Evolutionary conservation across 2,329 filamentous ascomycete genomes (phyloP), one percentile per base, ranked within the genome.

Genomic region (Clarireedia hainanense): DNA sequence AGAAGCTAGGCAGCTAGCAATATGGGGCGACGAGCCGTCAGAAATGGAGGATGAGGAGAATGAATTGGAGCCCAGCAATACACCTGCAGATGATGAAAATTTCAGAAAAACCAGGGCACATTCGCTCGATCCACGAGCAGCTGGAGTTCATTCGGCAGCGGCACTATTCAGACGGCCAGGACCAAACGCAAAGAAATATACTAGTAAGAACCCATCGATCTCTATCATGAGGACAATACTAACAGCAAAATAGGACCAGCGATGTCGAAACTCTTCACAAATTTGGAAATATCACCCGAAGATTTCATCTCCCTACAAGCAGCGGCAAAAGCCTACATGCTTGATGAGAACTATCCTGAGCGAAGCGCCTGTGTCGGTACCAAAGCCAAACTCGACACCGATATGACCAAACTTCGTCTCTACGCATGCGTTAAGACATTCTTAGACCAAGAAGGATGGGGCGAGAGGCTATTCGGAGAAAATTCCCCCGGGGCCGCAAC

Each of bases 261-360:
- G 9, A 68, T 70, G 63, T 61, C 65, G 14, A 65, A 64, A 39
- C 36, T 69, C 3, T 67, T 65, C 46, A 59, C 57, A 9, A 64
- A 61, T 14, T 57, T 70, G 23, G 63, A 68, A 34, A 30, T 70
- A 9, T 57, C 56, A 24, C 58, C 65, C 4, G 64, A 67, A 52
- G 56, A 61, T 36, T 70, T 68, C 49, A 55, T 68, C 14, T 55
- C 59, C 14, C 56, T 70, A n/a, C 66, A 69, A 58, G 60, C 61
- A 43, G 64, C 61, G 24, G 67, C 66, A n/a, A 70, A 69, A 56
- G 23, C 47, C 3, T 70, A 64, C 47, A 69, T 70, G 67, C 57
- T 69, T 27, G 65, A 69, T 47, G 52, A 58, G 23, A 50, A 51
- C n/a, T 56, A 67, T 46, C 66, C 65, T 7, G 66, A 70, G 46